Evolutionary conservation across 1,284 basidiomycete species (phyloP).

Genomic region (Takashimella koratensis): DNA sequence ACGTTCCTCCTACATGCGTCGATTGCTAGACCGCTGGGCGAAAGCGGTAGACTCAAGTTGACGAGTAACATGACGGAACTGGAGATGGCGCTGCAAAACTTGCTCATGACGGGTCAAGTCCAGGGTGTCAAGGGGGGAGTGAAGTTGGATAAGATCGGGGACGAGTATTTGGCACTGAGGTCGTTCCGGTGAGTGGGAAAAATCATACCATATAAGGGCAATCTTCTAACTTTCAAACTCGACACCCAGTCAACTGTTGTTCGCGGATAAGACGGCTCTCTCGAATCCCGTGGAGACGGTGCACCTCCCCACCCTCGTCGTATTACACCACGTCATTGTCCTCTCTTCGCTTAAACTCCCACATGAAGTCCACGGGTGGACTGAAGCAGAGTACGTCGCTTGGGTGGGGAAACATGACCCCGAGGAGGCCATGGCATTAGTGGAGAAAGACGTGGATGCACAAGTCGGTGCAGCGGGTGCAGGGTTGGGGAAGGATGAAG

Average conservation of each 20-base stretch:
- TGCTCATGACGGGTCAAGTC: slow-evolving; percentile 56
- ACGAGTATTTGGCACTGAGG: slow-evolving; percentile 72
- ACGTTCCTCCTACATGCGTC: slow-evolving; percentile 86
- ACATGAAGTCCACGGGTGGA: slow-evolving; percentile 83
- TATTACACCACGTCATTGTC: slow-evolving; percentile 88
- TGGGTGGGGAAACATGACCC: slow-evolving; percentile 45
- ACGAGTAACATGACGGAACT: slow-evolving; percentile 93
- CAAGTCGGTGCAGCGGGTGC: slow-evolving; percentile 21
- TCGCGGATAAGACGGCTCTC: slow-evolving; percentile 71
- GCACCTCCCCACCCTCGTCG: slow-evolving; percentile 71
- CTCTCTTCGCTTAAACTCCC: slow-evolving; percentile 79
- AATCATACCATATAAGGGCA: background rate
- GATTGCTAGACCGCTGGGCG: slow-evolving; percentile 78
- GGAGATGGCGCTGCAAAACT: slow-evolving; percentile 80
- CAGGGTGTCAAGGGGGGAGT: slow-evolving; percentile 59
- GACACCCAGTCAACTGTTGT: slow-evolving; percentile 56
- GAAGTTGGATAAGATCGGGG: slow-evolving; percentile 66
- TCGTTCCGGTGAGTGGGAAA: slow-evolving; percentile 64
- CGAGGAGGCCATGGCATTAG: slow-evolving; percentile 33
- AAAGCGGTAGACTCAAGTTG: slow-evolving; percentile 83
- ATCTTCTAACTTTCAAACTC: background rate
- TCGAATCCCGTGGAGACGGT: slow-evolving; percentile 62
- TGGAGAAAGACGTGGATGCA: slow-evolving; percentile 42
- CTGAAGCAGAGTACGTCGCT: slow-evolving; percentile 72
- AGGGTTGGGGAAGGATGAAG: slow-evolving; percentile 10